These are phyloP conservation scores for Tilletiaria anomala DNA, from an alignment of 1,284 basidiomycete genomes.

Conservation along the genomic window DNA sequence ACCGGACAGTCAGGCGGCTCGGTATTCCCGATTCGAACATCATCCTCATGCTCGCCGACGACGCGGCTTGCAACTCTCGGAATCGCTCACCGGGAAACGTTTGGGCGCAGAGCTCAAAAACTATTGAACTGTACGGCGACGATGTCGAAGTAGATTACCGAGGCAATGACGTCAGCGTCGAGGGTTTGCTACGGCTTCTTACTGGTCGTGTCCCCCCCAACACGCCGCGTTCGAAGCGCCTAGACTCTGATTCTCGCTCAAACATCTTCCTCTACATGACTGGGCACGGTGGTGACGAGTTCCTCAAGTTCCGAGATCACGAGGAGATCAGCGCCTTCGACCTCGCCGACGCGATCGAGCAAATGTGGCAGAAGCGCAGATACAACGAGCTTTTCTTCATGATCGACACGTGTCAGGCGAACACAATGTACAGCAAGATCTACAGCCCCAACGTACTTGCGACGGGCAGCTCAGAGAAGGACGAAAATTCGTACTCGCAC, in stretches of 20 bases:
- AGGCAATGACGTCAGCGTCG: conserved; percentile 92
- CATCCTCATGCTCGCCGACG: conserved; percentile 96
- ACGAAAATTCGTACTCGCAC: conserved; percentile 86
- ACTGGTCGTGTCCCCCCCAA: conserved; percentile 51
- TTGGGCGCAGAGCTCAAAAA: conserved; percentile 62
- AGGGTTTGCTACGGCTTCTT: conserved; percentile 79
- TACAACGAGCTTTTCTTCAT: conserved; percentile 97
- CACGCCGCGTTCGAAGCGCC: conserved; percentile 75
- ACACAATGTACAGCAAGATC: conserved; percentile 83
- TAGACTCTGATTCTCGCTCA: conserved; percentile 76
- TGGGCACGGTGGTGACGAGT: conserved; percentile 93
- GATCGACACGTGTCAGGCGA: conserved; percentile 97
- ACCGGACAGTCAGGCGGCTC: conserved; percentile 90
- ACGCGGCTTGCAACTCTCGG: conserved; percentile 80
- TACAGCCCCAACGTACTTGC: conserved; percentile 93
- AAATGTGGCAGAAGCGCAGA: conserved; percentile 88
- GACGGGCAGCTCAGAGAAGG: conserved; percentile 73
- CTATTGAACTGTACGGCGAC: conserved; percentile 82
- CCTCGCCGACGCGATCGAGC: conserved; percentile 79
- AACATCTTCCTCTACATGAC: conserved; percentile 98
- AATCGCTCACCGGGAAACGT: conserved; percentile 86
- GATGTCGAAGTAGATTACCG: conserved; percentile 96
- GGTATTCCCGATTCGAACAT: conserved; percentile 97
- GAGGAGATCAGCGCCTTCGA: conserved; percentile 95
- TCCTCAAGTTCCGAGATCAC: conserved; percentile 96